These are phyloP conservation scores for Paraconiothyrium sp. DNA, from an alignment of 2,329 filamentous ascomycete genomes.

Conservation along the genomic window DNA sequence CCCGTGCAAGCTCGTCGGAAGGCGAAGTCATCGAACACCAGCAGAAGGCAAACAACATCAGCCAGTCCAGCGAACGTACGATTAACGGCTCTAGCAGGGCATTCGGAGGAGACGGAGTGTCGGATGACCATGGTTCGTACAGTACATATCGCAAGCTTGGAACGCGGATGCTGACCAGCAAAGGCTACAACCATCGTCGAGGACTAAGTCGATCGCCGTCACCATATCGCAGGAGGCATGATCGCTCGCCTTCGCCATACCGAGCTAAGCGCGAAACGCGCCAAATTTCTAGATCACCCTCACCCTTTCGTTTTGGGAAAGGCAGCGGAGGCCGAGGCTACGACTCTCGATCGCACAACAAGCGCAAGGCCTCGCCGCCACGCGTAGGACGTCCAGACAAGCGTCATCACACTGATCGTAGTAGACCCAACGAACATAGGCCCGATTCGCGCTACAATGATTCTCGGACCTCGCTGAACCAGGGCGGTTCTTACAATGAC, in stretches of 20 bases:
- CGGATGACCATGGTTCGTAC: constrained; percentile 32
- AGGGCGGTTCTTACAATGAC: constrained; percentile 22
- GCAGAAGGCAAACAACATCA: constrained; percentile 48
- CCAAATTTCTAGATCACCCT: constrained; percentile 34
- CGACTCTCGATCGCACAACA: constrained; percentile 50
- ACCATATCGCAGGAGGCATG: constrained; percentile 18
- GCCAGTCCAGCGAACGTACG: constrained; percentile 37
- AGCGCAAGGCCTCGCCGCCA: constrained; percentile 54
- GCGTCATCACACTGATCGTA: constrained; percentile 56
- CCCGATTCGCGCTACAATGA: constrained; percentile 72
- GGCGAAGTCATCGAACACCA: constrained; percentile 39
- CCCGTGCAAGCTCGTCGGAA: constrained; percentile 41
- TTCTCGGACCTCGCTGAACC: constrained; percentile 12
- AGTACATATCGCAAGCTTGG: neutral
- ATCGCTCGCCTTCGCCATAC: constrained; percentile 20
- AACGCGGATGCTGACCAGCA: constrained; percentile 12
- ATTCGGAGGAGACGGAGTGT: constrained; percentile 40
- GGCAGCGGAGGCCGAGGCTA: constrained; percentile 32
- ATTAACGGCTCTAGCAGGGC: constrained; percentile 48
- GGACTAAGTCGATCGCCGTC: constrained; percentile 43
- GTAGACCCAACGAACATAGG: constrained; percentile 64
- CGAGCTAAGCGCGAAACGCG: constrained; percentile 16
- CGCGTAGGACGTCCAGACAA: constrained; percentile 61
- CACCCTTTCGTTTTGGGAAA: constrained; percentile 36
- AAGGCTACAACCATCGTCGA: constrained; percentile 29